Evolutionary conservation across 805 yeast genomes (phyloP).

Genomic region (Yamadazyma endophytica): DNA sequence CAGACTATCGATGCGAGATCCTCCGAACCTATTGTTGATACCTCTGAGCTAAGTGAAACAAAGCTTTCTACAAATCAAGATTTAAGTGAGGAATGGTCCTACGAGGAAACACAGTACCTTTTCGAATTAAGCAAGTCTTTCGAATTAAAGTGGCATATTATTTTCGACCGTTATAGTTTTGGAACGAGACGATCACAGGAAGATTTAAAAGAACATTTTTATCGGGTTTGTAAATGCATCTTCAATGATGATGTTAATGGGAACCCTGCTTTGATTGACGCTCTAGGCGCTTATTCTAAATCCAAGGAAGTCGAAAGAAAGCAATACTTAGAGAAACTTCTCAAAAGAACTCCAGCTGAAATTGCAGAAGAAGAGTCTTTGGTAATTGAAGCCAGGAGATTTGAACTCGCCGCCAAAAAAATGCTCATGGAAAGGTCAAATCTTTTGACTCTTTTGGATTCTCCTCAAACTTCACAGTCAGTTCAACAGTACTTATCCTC

Average conservation of each 20-base stretch:
- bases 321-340: conserved; percentile 67
- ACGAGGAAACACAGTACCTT: conserved; percentile 73
- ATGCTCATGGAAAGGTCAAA: conserved; percentile 80
- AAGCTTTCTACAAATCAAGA: too few relatives aligned
- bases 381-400: conserved; percentile 86
- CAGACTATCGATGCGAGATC: conserved; percentile 19
- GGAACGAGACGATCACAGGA: conserved; percentile 50
- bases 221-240: conserved; percentile 57
- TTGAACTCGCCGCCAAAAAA: conserved; percentile 88
- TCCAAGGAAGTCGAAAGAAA: conserved; percentile 76
- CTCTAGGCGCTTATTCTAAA: conserved; percentile 61
- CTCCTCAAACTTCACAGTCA: conserved; percentile 76
- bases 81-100: conserved; percentile 16
- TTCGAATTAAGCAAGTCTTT: conserved; percentile 62
- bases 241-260: conserved; percentile 38
- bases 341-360: conserved; percentile 89
- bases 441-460: conserved; percentile 72
- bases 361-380: conserved; percentile 96
- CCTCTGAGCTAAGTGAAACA: conserved; percentile 1
- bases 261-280: conserved; percentile 49
- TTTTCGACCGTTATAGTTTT: conserved; percentile 55
- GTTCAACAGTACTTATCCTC: conserved; percentile 76
- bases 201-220: conserved; percentile 81
- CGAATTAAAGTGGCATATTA: conserved; percentile 66
- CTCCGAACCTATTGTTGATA: too few relatives aligned